Evolutionary conservation across 331 rosid species (phyloP).

Genomic region (Phaseolus coccineus): DNA sequence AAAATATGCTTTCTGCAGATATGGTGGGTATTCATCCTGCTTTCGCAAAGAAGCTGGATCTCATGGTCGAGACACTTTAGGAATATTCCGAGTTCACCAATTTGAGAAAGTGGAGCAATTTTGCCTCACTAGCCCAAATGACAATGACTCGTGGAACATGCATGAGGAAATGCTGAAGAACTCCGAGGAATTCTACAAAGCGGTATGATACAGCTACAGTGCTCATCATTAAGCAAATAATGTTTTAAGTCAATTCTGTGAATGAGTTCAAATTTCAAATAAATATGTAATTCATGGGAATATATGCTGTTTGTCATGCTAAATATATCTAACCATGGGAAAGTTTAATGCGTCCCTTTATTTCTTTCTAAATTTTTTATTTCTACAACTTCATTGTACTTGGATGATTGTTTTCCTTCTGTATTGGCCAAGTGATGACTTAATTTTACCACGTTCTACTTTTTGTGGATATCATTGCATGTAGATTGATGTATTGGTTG

Average conservation of each 20-base stretch:
- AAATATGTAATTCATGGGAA: conserved; percentile 13
- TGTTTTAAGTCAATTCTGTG: conserved; percentile 2
- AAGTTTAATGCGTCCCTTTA: conserved; percentile 1
- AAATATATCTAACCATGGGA: background rate
- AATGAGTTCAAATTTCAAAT: background rate
- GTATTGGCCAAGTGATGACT: conserved; percentile 1
- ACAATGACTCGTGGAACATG: conserved; percentile 90
- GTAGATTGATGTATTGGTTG: conserved; percentile 7
- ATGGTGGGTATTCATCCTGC: conserved; percentile 96
- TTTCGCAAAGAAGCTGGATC: conserved; percentile 99
- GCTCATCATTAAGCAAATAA: background rate
- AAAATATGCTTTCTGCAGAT: conserved; percentile 54
- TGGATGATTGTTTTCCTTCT: conserved; percentile 17
- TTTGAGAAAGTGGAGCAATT: conserved; percentile 98
- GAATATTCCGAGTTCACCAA: conserved; percentile 96
- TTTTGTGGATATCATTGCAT: conserved; percentile 5
- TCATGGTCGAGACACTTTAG: conserved; percentile 96
- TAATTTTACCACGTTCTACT: background rate
- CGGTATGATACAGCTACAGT: conserved; percentile 47
- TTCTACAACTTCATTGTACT: conserved; percentile 24
- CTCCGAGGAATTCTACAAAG: conserved; percentile 83
- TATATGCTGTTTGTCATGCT: conserved; percentile 24
- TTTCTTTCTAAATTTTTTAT: conserved; percentile 33
- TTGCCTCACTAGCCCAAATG: conserved; percentile 81
- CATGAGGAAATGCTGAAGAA: conserved; percentile 93